Conservation (phyloP, 805 yeast genomes). For the Teunomyces aglyptinius region DNA sequence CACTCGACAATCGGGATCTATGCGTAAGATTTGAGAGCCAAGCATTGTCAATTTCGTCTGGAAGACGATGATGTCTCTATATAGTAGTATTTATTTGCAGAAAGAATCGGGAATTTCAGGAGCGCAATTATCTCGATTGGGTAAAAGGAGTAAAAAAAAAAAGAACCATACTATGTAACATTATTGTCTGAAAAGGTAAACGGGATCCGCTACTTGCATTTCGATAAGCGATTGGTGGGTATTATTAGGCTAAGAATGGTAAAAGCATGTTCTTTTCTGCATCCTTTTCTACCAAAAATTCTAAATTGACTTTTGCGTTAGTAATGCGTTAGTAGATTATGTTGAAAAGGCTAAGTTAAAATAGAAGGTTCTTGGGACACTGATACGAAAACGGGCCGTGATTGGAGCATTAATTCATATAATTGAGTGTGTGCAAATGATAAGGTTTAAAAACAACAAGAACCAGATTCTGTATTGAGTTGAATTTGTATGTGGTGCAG, state of each 20-base stretch:
- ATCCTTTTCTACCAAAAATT: neutral
- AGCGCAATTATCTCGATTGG: neutral
- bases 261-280: neutral
- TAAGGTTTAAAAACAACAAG: too few relatives aligned
- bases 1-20: conserved; percentile 6
- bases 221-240: neutral
- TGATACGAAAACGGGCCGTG: neutral
- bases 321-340: neutral
- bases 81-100: neutral
- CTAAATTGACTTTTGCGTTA: neutral
- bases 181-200: neutral
- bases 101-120: neutral
- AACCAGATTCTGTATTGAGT: too few relatives aligned
- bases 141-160: neutral
- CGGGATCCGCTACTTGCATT: neutral
- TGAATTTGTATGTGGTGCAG: too few relatives aligned
- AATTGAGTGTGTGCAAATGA: too few relatives aligned
- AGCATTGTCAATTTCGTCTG: neutral
- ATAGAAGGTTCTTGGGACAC: neutral
- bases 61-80: neutral
- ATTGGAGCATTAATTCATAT: neutral
- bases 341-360: too few relatives aligned
- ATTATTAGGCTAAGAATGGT: neutral
- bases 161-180: neutral
- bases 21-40: conserved; percentile 3